Conservation (phyloP, 75 land plant genomes). For the Cunninghamia lanceolata region DNA sequence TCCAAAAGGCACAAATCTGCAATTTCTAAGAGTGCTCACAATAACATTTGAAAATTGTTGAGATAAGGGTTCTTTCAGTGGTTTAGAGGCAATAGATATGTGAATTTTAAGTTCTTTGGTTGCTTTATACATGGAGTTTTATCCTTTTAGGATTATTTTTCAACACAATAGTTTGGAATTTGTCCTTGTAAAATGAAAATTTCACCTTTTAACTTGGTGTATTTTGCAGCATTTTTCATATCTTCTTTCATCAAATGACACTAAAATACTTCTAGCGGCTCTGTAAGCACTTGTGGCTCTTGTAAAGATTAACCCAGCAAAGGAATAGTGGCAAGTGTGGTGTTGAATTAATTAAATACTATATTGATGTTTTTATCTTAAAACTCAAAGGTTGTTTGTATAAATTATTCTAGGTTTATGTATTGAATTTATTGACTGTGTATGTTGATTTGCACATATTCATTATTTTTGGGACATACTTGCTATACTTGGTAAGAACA, state of each 20-base stretch:
- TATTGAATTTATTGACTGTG: no score
- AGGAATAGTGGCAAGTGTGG: conserved; percentile 78
- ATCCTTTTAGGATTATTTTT: neutral
- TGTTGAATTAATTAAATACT: no score
- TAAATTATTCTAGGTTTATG: no score
- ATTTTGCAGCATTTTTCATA: conserved; percentile 73
- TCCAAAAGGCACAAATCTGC: conserved; percentile 78
- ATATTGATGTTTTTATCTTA: no score
- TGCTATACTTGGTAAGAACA: no score
- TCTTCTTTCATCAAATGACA: conserved; percentile 88
- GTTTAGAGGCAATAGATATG: conserved; percentile 66
- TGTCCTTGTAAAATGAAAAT: neutral
- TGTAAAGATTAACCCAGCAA: conserved; percentile 84
- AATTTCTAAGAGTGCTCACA: conserved; percentile 82
- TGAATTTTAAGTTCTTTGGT: neutral
- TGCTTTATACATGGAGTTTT: neutral
- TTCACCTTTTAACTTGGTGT: neutral
- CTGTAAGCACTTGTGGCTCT: conserved; percentile 83
- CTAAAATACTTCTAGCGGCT: conserved; percentile 84
- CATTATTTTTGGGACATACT: no score
- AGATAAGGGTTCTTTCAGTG: conserved; percentile 81
- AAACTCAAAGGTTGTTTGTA: no score
- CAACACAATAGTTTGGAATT: neutral
- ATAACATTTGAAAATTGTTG: conserved; percentile 85
- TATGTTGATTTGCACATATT: no score